Base-by-base conservation (phyloP, 2,329 filamentous ascomycete species). In the Ophiostoma sp. region DNA sequence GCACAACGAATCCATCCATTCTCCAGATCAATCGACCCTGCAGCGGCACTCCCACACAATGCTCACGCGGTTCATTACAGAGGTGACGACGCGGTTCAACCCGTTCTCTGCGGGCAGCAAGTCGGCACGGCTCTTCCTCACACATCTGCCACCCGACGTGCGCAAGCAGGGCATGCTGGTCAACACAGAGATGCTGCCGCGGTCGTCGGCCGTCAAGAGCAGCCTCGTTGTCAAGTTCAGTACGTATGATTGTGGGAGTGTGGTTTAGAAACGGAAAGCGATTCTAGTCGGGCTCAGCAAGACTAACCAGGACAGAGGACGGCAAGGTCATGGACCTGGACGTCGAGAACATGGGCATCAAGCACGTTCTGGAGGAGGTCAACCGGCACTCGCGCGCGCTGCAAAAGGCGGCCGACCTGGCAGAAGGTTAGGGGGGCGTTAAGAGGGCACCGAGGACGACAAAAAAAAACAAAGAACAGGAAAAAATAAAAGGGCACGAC, bases 251-350 rank as follows among this genome's bases (percentile, higher is more conserved):
- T 31, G 27, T 31, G 27, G 27, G 27, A 31, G 3, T 31, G 1
- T 31, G 1, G 1, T 1, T 31, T 31, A 1, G 27, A 31, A 31
- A 31, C 1, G 27, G 27, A 31, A 31, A 1, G 27, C 27, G 3
- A 1, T 1, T 31, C 3, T 1, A 3, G 27, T 31, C 27, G 27
- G 39, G 39, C 1, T 41, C 11, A 3, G 10, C 0, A 2, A 39
- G 6, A 20, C 52, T 57, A 57, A 57, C 52, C 44, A 7, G 27
- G 52, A 27, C 78, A 96, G 92, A 97, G 85, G 95, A 97, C 77
- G 95, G 95, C 76, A 96, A 94, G 82, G 90, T 96, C 76, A 87
- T 98, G 82, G 87, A 88, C 44, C 86, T 98, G 54, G 89, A 97
- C 77, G 85, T 92, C 74, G 89, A 92, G 75, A 90, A 90, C 79